A percentile compares a stretch with the other conserved stretches of the same genome.
Conservation (phyloP, 148 eudicot species). For the Vaccinium macrocarpon region DNA sequence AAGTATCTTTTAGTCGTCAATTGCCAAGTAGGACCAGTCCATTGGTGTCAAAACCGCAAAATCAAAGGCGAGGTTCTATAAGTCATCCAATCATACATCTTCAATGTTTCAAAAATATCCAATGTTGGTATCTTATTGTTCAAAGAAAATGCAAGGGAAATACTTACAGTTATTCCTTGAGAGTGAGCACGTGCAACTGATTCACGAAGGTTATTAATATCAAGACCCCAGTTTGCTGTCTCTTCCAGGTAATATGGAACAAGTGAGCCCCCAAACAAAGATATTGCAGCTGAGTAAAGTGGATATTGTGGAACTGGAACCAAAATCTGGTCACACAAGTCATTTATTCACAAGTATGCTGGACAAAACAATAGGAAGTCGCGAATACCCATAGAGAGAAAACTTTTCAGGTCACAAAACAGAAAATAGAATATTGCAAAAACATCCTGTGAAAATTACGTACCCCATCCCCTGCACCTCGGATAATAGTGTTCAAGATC, state of each 20-base stretch:
- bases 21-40: not conserved
- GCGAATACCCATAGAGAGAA: not conserved
- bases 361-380: not conserved
- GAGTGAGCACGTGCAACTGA: constrained; percentile 69
- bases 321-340: constrained; percentile 51
- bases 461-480: constrained; percentile 84
- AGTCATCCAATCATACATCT: not conserved
- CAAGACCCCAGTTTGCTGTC: constrained; percentile 98
- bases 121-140: not conserved
- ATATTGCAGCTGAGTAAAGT: constrained; percentile 91
- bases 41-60: not conserved
- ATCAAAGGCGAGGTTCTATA: not conserved
- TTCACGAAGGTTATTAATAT: constrained; percentile 71
- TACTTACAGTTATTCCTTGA: constrained; percentile 85
- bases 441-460: constrained; percentile 9
- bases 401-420: not conserved
- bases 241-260: constrained; percentile 98
- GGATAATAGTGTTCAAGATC: constrained; percentile 67
- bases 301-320: constrained; percentile 99
- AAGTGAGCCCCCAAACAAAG: constrained; percentile 84
- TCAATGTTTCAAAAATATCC: not conserved
- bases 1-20: not conserved
- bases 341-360: constrained; percentile 7
- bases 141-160: constrained; percentile 13
- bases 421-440: not conserved